Conservation (phyloP, 2,329 filamentous ascomycete genomes). For the Beauveria australis region DNA sequence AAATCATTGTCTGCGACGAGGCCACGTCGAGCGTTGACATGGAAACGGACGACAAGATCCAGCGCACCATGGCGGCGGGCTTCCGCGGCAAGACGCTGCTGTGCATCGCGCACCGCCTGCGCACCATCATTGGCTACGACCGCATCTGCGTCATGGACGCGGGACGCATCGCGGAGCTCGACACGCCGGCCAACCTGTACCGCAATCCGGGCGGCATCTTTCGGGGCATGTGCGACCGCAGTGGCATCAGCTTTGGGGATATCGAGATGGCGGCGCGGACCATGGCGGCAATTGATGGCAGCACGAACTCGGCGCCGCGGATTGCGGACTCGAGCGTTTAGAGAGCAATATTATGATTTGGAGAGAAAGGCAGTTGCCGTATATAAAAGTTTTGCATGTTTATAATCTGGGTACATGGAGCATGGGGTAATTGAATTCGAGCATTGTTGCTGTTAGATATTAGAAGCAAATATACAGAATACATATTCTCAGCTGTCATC, state of each 20-base stretch:
- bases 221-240: slow-evolving; percentile 79
- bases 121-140: slow-evolving; percentile 91
- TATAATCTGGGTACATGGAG: neutral
- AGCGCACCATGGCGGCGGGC: slow-evolving; percentile 73
- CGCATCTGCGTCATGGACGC: slow-evolving; percentile 95
- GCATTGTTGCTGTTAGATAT: too few species aligned
- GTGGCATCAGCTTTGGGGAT: slow-evolving; percentile 59
- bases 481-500: too few species aligned
- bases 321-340: neutral
- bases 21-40: slow-evolving; percentile 90
- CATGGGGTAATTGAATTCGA: too few species aligned
- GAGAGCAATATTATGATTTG: neutral
- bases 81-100: slow-evolving; percentile 83
- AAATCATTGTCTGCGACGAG: slow-evolving; percentile 96
- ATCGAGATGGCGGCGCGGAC: slow-evolving; percentile 35
- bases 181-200: slow-evolving; percentile 66
- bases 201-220: slow-evolving; percentile 66
- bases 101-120: slow-evolving; percentile 85
- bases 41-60: slow-evolving; percentile 94
- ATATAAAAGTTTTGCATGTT: neutral
- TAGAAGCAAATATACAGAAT: too few species aligned
- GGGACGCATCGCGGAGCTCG: slow-evolving; percentile 80
- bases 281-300: slow-evolving; percentile 8
- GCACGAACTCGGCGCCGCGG: neutral
- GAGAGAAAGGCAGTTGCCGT: neutral